Evolutionary conservation across 805 yeast genomes (phyloP).

Genomic region (Hanseniaspora taiwanica): DNA sequence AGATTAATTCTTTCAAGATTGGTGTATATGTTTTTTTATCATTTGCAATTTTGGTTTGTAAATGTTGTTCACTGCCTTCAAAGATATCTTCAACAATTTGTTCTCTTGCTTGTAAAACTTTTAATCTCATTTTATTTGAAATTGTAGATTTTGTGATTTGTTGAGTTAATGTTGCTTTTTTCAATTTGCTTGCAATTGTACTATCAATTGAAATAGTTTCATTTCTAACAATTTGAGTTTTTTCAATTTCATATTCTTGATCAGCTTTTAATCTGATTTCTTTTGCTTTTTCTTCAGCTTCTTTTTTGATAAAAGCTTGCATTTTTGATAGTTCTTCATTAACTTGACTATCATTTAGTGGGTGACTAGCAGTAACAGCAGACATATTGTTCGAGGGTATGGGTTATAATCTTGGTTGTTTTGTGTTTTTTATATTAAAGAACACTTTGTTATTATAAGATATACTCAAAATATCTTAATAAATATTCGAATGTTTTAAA

Average conservation of each 20-base stretch:
- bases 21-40: constrained; percentile 50
- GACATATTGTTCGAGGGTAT: constrained; percentile 17
- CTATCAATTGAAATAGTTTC: constrained; percentile 84
- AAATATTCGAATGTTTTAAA: no score
- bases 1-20: constrained; percentile 62
- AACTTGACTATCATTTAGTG: constrained; percentile 42
- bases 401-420: background rate
- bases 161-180: constrained; percentile 85
- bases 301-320: constrained; percentile 98
- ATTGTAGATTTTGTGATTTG: constrained; percentile 93
- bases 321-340: constrained; percentile 91
- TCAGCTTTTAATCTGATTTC: constrained; percentile 93
- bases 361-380: constrained; percentile 21
- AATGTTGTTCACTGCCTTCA: constrained; percentile 49
- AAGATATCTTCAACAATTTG: constrained; percentile 64
- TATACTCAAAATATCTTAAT: background rate
- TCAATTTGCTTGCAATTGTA: constrained; percentile 64
- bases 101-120: constrained; percentile 78
- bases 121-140: constrained; percentile 88
- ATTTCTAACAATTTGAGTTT: constrained; percentile 84
- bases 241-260: constrained; percentile 97
- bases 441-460: background rate
- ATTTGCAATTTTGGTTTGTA: constrained; percentile 39
- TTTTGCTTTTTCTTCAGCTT: constrained; percentile 96
- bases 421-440: background rate